phyloP scores from a whole-genome alignment of 2,329 filamentous ascomycete species.

The Fusarium sterilihyphosum region DNA sequence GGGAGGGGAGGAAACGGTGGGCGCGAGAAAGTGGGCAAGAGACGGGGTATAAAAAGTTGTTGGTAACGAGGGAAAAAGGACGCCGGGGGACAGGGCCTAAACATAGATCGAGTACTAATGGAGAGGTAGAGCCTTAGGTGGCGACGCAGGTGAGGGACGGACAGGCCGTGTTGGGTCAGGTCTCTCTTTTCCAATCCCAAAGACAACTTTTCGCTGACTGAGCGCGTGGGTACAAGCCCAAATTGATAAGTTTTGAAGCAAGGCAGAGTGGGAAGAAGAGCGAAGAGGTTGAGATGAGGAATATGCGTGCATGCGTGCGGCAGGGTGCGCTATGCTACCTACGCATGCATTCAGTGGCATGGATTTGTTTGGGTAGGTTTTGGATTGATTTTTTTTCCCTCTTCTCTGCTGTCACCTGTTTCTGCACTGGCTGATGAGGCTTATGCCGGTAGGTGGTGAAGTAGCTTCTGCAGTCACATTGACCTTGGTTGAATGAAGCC shows the following conservation, averaged over 20 bases:
- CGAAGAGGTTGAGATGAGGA: constrained; percentile 11
- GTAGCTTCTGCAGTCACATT: constrained; percentile 14
- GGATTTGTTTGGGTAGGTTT: constrained; percentile 36
- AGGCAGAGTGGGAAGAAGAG: constrained; percentile 16
- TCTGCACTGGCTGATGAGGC: constrained; percentile 34
- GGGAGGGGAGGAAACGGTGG: constrained; percentile 39
- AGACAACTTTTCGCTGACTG: constrained; percentile 25
- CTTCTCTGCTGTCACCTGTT: constrained; percentile 8
- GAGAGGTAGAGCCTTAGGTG: constrained; percentile 34
- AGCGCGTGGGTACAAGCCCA: constrained; percentile 19
- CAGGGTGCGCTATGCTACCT: constrained; percentile 41
- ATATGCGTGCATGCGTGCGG: constrained; percentile 22
- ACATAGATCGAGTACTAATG: constrained; percentile 41
- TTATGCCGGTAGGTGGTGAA: constrained; percentile 39
- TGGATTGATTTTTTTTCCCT: not conserved
- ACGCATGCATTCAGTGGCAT: constrained; percentile 44
- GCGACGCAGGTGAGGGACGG: constrained; percentile 41
- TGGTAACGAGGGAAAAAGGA: constrained; percentile 38
- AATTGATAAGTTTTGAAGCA: constrained; percentile 4
- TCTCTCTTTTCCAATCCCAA: constrained; percentile 21
- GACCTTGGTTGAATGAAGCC: constrained; percentile 20
- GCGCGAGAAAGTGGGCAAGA: constrained; percentile 42
- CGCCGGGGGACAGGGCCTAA: constrained; percentile 36
- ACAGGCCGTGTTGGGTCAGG: constrained; percentile 24
- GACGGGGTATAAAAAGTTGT: constrained; percentile 45